Evolutionary conservation across 2,329 filamentous ascomycete species (phyloP).

Genomic region (Colletotrichum melonis): DNA sequence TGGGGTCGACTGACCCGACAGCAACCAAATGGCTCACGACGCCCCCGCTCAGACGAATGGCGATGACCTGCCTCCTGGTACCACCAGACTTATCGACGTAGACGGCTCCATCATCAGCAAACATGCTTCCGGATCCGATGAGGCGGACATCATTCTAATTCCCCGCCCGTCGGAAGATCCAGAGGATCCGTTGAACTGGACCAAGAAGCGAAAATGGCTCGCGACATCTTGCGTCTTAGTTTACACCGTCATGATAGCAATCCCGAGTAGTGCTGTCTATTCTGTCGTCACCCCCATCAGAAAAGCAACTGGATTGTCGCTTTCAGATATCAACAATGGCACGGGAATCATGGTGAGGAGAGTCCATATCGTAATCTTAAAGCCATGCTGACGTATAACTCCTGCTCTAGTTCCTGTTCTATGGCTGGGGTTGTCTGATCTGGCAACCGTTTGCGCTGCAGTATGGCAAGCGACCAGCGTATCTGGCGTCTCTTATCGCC

Average conservation of each 20-base stretch:
- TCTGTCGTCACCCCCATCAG: conserved; percentile 51
- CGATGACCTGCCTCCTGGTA: conserved; percentile 6
- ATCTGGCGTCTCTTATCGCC: conserved; percentile 50
- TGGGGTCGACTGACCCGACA: not conserved
- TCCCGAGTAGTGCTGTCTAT: conserved; percentile 52
- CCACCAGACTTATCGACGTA: conserved; percentile 20
- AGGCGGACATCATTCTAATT: conserved; percentile 39
- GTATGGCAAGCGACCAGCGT: conserved; percentile 55
- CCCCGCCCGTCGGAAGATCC: conserved; percentile 41
- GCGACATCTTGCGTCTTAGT: conserved; percentile 38
- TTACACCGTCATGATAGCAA: conserved; percentile 44
- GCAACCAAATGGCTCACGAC: not conserved
- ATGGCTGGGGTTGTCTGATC: conserved; percentile 57
- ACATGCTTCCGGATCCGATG: conserved; percentile 5
- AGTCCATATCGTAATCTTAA: not conserved
- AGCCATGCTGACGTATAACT: not conserved
- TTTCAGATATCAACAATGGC: conserved; percentile 51
- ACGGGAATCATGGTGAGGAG: conserved; percentile 48
- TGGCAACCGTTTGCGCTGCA: conserved; percentile 60
- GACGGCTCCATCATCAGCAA: conserved; percentile 17
- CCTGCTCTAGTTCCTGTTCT: conserved; percentile 48
- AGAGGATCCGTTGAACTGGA: conserved; percentile 43
- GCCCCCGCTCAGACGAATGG: not conserved
- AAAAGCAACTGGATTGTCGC: conserved; percentile 44
- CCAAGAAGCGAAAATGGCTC: conserved; percentile 37